phyloP scores from a whole-genome alignment of 495 filamentous ascomycete species.

The Acidiella bohemica region DNA sequence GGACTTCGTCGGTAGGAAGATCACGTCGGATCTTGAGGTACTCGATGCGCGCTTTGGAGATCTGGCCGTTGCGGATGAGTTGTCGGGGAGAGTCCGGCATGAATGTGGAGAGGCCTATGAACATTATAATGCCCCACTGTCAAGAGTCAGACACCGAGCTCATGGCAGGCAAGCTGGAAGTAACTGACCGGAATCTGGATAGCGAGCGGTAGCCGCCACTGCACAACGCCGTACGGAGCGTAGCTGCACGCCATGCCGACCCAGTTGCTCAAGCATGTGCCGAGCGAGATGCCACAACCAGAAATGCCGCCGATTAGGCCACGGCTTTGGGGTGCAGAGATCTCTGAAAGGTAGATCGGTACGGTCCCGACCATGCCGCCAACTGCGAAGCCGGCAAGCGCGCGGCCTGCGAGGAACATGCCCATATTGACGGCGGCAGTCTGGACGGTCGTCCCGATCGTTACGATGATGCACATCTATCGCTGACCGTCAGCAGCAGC shows the following conservation, averaged over 20 bases:
- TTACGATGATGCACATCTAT: slow-evolving; percentile 45
- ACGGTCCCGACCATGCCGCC: slow-evolving; percentile 45
- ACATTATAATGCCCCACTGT: slow-evolving; percentile 40
- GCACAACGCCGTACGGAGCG: slow-evolving; percentile 39
- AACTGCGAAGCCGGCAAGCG: slow-evolving; percentile 42
- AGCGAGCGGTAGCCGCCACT: slow-evolving; percentile 45
- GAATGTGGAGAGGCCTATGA: slow-evolving; percentile 41
- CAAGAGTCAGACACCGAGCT: no score
- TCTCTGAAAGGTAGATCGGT: slow-evolving; percentile 46
- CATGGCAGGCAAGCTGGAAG: no score
- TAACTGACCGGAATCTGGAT: slow-evolving; percentile 46
- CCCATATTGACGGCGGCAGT: slow-evolving; percentile 45
- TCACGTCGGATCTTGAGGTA: slow-evolving; percentile 39
- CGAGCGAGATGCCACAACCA: slow-evolving; percentile 44
- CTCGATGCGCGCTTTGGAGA: slow-evolving; percentile 37
- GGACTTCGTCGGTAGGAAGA: slow-evolving; percentile 34
- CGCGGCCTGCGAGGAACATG: slow-evolving; percentile 47
- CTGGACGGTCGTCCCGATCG: slow-evolving; percentile 42
- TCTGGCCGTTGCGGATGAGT: slow-evolving; percentile 39
- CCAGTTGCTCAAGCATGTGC: slow-evolving; percentile 45
- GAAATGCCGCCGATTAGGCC: slow-evolving; percentile 47
- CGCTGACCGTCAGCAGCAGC: no score
- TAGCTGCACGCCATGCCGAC: slow-evolving; percentile 31
- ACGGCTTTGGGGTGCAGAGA: slow-evolving; percentile 39
- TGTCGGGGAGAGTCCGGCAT: slow-evolving; percentile 48